phyloP scores from a whole-genome alignment of 495 filamentous ascomycete genomes.

The Aspergillus mulundensis region DNA sequence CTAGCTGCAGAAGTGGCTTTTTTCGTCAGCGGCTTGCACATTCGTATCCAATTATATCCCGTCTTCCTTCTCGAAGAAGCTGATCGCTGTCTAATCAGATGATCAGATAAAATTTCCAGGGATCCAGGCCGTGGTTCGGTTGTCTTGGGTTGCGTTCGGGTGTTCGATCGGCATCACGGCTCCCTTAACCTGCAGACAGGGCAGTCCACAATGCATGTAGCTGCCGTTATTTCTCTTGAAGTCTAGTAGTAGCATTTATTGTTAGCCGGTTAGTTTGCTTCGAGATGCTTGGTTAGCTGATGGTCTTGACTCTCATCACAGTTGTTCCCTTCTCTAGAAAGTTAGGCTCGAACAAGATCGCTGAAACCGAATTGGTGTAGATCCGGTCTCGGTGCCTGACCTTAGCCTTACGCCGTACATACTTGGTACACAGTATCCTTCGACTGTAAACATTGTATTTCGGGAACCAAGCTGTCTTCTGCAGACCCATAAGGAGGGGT shows the following conservation, averaged over 20 bases:
- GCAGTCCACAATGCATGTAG: too few species aligned
- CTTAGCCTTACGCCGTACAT: neutral
- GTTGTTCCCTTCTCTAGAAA: too few species aligned
- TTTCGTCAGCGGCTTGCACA: neutral
- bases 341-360: too few species aligned
- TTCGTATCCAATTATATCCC: neutral
- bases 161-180: neutral
- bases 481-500: neutral
- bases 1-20: constrained; percentile 1
- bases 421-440: neutral
- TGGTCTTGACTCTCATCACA: too few species aligned
- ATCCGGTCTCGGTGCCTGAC: neutral
- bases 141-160: neutral
- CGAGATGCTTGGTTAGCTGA: too few species aligned
- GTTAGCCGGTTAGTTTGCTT: too few species aligned
- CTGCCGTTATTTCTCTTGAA: too few species aligned
- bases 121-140: neutral
- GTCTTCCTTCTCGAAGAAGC: neutral
- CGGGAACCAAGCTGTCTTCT: neutral
- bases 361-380: too few species aligned
- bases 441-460: neutral
- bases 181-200: neutral
- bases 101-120: constrained; percentile 1
- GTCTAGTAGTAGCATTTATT: too few species aligned
- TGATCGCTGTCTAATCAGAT: constrained; percentile 9